Evolutionary conservation across 441 rosid species (phyloP).

Genomic region (Adansonia madagascariensis): DNA sequence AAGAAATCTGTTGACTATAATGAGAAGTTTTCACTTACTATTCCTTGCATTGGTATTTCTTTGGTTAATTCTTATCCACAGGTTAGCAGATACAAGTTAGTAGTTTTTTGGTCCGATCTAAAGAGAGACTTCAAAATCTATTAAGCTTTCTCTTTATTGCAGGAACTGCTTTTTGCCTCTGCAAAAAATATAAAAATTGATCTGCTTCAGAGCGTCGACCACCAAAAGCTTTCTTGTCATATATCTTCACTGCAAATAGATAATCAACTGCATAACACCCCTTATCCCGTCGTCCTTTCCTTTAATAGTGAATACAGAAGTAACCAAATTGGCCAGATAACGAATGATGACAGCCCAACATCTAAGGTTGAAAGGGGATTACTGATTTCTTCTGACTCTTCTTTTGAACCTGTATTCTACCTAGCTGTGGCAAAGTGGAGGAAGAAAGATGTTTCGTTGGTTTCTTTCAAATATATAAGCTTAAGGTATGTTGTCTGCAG

Average conservation of each 20-base stretch:
- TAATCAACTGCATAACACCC: conserved; percentile 70
- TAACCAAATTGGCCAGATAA: conserved; percentile 49
- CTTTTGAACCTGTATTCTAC: conserved; percentile 60
- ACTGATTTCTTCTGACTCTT: conserved; percentile 44
- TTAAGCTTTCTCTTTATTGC: conserved; percentile 34
- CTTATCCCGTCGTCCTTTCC: conserved; percentile 89
- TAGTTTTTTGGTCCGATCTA: conserved; percentile 15
- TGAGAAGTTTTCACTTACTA: conserved; percentile 65
- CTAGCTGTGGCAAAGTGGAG: conserved; percentile 78
- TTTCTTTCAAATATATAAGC: conserved; percentile 69
- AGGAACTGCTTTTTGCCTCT: conserved; percentile 94
- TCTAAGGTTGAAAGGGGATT: conserved; percentile 41
- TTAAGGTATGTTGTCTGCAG: conserved; percentile 52
- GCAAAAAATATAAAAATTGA: conserved; percentile 66
- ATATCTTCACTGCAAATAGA: conserved; percentile 84
- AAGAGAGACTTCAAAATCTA: conserved; percentile 21
- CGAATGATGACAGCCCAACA: conserved; percentile 48
- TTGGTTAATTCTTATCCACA: conserved; percentile 79
- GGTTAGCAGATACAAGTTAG: conserved; percentile 47
- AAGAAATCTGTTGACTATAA: conserved; percentile 57
- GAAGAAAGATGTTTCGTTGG: conserved; percentile 75
- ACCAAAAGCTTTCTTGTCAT: conserved; percentile 76
- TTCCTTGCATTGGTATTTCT: conserved; percentile 80
- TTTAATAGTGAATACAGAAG: conserved; percentile 64
- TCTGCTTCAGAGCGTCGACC: conserved; percentile 80